Conservation (phyloP, 139 green algal genomes). For the Closterium sp. region DNA sequence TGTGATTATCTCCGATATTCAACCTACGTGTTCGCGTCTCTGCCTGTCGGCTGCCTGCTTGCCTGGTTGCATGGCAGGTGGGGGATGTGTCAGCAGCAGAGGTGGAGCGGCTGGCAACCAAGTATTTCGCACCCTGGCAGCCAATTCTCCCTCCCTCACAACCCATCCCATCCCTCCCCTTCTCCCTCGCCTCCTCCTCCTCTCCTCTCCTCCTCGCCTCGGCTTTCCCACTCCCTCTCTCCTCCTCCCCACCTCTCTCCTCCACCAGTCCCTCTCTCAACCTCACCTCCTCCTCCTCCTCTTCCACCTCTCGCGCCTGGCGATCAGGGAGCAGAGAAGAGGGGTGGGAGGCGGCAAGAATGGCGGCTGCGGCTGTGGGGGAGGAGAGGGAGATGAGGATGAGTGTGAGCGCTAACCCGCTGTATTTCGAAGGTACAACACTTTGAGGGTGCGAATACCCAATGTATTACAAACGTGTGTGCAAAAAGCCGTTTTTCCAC, state of each 20-base stretch:
- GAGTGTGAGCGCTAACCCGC: constrained; percentile 14
- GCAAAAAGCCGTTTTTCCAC: too few relatives aligned
- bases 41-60: too few relatives aligned
- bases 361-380: neutral
- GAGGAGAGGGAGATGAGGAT: constrained; percentile 9
- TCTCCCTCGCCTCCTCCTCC: neutral
- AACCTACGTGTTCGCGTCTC: too few relatives aligned
- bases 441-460: too few relatives aligned
- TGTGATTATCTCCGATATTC: too few relatives aligned
- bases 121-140: constrained; percentile 76
- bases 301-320: neutral
- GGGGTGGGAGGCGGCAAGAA: neutral
- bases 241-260: neutral
- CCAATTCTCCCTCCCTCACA: neutral
- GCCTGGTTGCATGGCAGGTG: neutral
- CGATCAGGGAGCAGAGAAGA: neutral
- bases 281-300: neutral
- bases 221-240: neutral
- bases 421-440: constrained; percentile 20
- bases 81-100: constrained; percentile 2
- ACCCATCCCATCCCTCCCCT: neutral
- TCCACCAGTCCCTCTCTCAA: neutral
- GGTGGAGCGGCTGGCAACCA: constrained; percentile 62
- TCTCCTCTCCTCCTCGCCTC: neutral
- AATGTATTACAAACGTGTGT: too few relatives aligned